Evolutionary conservation across 176 grass and related monocot genomes (phyloP), one percentile per base, ranked within the genome.

Genomic region (Eragrostis curvula): DNA sequence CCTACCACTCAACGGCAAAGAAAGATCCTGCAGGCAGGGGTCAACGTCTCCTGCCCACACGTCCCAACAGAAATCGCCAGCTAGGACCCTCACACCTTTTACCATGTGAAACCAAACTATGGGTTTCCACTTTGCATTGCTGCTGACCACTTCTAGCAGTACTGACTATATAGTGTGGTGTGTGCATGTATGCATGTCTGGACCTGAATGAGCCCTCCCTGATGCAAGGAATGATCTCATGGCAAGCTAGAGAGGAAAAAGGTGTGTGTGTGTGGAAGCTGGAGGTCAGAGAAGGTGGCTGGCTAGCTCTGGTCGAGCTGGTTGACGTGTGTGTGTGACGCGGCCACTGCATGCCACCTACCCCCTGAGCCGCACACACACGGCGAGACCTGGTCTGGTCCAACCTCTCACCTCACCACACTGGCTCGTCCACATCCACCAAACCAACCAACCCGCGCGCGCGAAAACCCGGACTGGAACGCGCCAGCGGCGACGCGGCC

Each of bases 241-340:
- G 0, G 25, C 32, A 36, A 36, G n/a, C n/a, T n/a, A n/a, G 32
- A 36, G 32, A 36, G 32, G 32, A 4, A 36, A 36, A 36, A 4
- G n/a, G n/a, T n/a, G n/a, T n/a, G n/a, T n/a, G n/a, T 36, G 32
- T 36, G 3, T 36, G 32, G 32, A 36, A 36, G 52, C 1, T 2
- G 21, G 12, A 79, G n/a, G 85, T 81, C 78, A 81, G 21, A 75
- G 23, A 81, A 49, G 71, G 51, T 74, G 61, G 71, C 32, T 36
- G 32, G n/a, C 60, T 27, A 4, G 27, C 50, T 28, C 69, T 17
- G 10, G 8, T 11, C 45, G n/a, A 20, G 8, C 27, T 10, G 13
- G 2, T 87, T 44, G 73, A 70, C 85, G 43, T 25, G 71, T 44
- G 71, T 52, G 72, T 17, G 52, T 29, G 81, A 7, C 11, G 30